These are phyloP conservation scores for Brettanomyces naardenensis DNA, from an alignment of 805 yeast species.

Conservation along the genomic window DNA sequence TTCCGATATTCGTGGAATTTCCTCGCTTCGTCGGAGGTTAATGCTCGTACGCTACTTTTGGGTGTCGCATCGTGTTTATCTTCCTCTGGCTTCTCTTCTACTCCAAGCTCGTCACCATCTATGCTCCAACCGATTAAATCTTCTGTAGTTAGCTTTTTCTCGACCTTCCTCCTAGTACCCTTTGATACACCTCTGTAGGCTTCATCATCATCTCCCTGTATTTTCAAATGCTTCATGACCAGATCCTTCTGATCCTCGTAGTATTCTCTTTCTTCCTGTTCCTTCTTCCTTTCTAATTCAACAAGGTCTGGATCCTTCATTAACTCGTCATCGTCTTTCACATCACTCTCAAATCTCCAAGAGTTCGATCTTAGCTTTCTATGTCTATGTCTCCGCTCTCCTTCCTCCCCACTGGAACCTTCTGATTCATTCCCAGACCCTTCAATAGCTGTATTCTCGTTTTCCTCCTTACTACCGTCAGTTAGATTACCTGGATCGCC, in stretches of 20 bases:
- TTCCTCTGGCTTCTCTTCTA: slow-evolving; percentile 2
- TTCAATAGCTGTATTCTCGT: slow-evolving; percentile 1
- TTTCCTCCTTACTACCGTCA: not conserved
- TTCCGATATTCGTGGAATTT: slow-evolving; percentile 9
- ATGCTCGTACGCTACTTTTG: slow-evolving; percentile 6
- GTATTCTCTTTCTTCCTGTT: slow-evolving; percentile 10
- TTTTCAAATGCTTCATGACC: not conserved
- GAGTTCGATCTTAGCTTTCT: slow-evolving; percentile 11
- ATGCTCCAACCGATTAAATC: not conserved
- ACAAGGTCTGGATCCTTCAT: slow-evolving; percentile 5
- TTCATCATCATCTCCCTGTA: not conserved
- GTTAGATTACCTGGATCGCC: slow-evolving; percentile 3
- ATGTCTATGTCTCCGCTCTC: slow-evolving; percentile 6
- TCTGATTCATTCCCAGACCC: not conserved
- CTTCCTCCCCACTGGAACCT: slow-evolving; percentile 6
- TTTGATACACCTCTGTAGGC: not conserved
- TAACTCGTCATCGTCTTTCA: slow-evolving; percentile 1
- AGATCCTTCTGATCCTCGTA: slow-evolving; percentile 3
- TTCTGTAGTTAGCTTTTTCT: not conserved
- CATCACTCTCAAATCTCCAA: slow-evolving; percentile 24
- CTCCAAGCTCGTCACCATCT: not conserved
- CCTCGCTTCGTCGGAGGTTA: slow-evolving; percentile 11
- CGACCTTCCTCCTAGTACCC: not conserved
- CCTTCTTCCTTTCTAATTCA: slow-evolving; percentile 5
- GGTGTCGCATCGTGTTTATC: not conserved